These are phyloP conservation scores for Stemphylium lycopersici DNA, from an alignment of 2,329 filamentous ascomycete genomes.

Conservation along the genomic window DNA sequence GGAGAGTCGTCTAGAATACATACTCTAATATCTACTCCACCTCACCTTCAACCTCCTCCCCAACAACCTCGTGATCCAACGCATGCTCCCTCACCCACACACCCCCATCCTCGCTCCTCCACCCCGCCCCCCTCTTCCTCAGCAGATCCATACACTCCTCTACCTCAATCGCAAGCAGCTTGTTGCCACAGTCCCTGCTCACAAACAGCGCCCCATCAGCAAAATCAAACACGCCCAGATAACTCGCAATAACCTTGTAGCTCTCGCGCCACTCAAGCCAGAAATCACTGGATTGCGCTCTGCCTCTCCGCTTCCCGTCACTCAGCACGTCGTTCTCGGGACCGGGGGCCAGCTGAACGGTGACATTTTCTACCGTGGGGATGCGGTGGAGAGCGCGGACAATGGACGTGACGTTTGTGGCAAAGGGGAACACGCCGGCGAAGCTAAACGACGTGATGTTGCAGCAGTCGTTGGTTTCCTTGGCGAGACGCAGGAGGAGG, in stretches of 20 bases:
- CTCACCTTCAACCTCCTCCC: background rate
- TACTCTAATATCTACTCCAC: too few relatives aligned
- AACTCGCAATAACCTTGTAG: conserved; percentile 35
- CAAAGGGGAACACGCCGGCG: conserved; percentile 70
- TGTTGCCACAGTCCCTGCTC: conserved; percentile 33
- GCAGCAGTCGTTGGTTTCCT: conserved; percentile 32
- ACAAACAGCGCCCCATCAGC: conserved; percentile 27
- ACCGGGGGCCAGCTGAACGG: conserved; percentile 52
- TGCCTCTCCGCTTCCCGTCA: conserved; percentile 47
- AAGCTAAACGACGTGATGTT: conserved; percentile 61
- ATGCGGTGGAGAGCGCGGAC: conserved; percentile 35
- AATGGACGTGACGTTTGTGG: conserved; percentile 59
- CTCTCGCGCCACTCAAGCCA: conserved; percentile 47
- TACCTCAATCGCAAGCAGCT: conserved; percentile 27
- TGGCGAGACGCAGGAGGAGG: conserved; percentile 46
- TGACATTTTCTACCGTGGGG: conserved; percentile 40
- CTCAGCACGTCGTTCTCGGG: conserved; percentile 48
- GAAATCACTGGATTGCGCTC: conserved; percentile 51
- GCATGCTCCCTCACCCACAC: conserved; percentile 31
- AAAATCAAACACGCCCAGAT: conserved; percentile 31
- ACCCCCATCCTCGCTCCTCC: conserved; percentile 27
- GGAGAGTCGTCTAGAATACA: too few relatives aligned
- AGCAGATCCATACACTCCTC: conserved; percentile 31
- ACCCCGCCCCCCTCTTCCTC: conserved; percentile 29
- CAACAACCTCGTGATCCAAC: conserved; percentile 8